These are phyloP conservation scores for Apiospora arundinis DNA, from an alignment of 2,329 filamentous ascomycete genomes.

Conservation along the genomic window DNA sequence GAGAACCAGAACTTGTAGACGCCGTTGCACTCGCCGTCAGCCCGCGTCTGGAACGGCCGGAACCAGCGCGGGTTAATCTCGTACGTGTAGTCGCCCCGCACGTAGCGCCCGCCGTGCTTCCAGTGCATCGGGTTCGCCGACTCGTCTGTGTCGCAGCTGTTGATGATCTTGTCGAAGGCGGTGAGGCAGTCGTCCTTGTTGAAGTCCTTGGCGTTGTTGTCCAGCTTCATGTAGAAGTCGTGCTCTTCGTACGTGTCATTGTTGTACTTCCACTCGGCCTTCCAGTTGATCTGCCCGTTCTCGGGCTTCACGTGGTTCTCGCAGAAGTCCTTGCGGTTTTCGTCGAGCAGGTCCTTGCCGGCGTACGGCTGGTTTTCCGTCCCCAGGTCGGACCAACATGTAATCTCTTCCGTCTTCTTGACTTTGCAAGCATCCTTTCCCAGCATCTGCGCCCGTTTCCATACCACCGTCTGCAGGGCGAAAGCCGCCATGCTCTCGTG, in stretches of 20 bases:
- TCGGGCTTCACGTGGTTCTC: slow-evolving; percentile 29
- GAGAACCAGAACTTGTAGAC: not conserved
- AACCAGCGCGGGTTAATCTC: slow-evolving; percentile 30
- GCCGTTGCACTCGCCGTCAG: not conserved
- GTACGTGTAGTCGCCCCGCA: not conserved
- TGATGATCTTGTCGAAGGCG: slow-evolving; percentile 14
- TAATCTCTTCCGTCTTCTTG: slow-evolving; percentile 32
- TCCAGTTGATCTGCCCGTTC: slow-evolving; percentile 19
- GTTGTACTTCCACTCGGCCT: slow-evolving; percentile 31
- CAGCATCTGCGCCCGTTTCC: slow-evolving; percentile 32
- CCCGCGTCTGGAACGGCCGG: not conserved
- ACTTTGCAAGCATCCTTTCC: slow-evolving; percentile 27
- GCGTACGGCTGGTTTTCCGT: slow-evolving; percentile 30
- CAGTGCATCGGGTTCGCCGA: not conserved
- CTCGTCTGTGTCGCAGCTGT: not conserved
- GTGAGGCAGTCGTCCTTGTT: slow-evolving; percentile 13
- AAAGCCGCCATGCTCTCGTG: slow-evolving; percentile 39
- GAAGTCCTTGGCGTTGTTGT: not conserved
- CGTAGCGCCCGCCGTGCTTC: not conserved
- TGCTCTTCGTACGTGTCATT: slow-evolving; percentile 35
- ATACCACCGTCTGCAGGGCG: slow-evolving; percentile 32
- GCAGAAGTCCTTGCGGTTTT: slow-evolving; percentile 39
- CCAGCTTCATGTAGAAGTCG: not conserved
- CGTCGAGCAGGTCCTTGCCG: slow-evolving; percentile 31
- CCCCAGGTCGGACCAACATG: slow-evolving; percentile 36